A percentile compares a stretch with the other conserved stretches of the same genome.
Conservation (phyloP, 2,329 filamentous ascomycete genomes). For the Alternaria sp. region DNA sequence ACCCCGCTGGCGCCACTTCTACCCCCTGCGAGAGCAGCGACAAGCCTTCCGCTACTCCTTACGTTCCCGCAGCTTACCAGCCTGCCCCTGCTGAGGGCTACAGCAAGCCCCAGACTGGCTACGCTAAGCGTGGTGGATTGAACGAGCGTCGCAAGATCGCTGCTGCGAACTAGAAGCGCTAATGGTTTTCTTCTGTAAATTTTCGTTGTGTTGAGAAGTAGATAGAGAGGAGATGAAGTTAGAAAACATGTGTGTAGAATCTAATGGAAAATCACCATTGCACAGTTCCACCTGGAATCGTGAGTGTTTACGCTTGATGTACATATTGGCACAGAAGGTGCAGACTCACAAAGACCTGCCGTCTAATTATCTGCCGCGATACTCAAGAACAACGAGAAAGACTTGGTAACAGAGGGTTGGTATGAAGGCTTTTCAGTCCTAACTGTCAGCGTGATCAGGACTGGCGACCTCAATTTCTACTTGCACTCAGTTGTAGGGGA, state of each 20-base stretch:
- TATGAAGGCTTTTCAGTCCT: not conserved
- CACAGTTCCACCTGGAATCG: not conserved
- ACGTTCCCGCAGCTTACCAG: not conserved
- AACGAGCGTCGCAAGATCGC: constrained; percentile 28
- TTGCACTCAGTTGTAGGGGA: too few species aligned
- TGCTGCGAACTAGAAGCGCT: constrained; percentile 3
- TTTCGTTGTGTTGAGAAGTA: constrained; percentile 2
- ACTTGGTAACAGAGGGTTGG: not conserved
- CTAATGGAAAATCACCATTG: not conserved
- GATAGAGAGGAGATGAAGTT: not conserved
- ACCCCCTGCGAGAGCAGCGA: constrained; percentile 24
- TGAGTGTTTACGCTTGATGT: not conserved
- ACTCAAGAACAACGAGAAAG: not conserved
- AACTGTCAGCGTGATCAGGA: not conserved
- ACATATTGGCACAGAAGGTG: not conserved
- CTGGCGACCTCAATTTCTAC: not conserved
- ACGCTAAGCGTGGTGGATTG: constrained; percentile 34
- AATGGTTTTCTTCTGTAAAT: not conserved
- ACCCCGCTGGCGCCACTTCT: constrained; percentile 14
- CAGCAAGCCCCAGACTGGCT: constrained; percentile 18
- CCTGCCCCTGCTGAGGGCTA: constrained; percentile 5
- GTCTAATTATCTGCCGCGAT: not conserved
- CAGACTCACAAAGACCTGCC: not conserved
- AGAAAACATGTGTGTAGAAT: not conserved
- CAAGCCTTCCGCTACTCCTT: constrained; percentile 15